Evolutionary conservation across 148 eudicot species (phyloP).

Genomic region (Chenopodium berlandieri): DNA sequence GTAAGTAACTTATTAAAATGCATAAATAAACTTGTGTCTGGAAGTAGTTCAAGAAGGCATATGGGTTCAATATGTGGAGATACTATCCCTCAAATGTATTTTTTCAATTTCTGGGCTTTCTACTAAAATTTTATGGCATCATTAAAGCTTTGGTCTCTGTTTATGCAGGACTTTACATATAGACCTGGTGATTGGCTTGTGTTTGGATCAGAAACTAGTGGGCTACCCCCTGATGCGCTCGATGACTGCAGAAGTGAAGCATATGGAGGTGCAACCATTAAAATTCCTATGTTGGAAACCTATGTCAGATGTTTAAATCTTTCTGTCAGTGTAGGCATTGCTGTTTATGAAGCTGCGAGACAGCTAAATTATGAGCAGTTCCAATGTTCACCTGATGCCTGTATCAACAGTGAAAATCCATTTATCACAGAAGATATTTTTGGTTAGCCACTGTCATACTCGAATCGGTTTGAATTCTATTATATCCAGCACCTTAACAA

Average conservation of each 20-base stretch:
- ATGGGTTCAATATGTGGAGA: too few relatives aligned
- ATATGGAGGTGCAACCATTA: conserved; percentile 67
- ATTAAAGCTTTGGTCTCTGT: background rate
- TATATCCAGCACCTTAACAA: background rate
- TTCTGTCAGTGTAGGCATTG: conserved; percentile 96
- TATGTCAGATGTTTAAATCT: conserved; percentile 93
- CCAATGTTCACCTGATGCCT: conserved; percentile 38
- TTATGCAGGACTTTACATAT: conserved; percentile 68
- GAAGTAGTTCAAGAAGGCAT: too few relatives aligned
- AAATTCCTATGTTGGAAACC: conserved; percentile 92
- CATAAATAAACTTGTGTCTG: too few relatives aligned
- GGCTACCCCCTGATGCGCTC: conserved; percentile 77
- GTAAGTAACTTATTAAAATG: too few relatives aligned
- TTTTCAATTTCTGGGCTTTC: background rate
- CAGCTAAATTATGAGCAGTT: conserved; percentile 90
- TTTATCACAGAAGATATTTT: conserved; percentile 67
- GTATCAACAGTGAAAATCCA: conserved; percentile 29
- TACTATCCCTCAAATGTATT: background rate
- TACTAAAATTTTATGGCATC: background rate
- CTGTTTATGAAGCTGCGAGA: conserved; percentile 89
- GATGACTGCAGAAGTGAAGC: conserved; percentile 62
- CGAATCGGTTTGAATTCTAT: background rate
- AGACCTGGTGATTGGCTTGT: conserved; percentile 92
- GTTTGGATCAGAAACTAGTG: conserved; percentile 90
- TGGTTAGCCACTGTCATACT: conserved; percentile 38